Base-by-base conservation (phyloP, 345 rosid species). In the Boechera retrofracta region DNA sequence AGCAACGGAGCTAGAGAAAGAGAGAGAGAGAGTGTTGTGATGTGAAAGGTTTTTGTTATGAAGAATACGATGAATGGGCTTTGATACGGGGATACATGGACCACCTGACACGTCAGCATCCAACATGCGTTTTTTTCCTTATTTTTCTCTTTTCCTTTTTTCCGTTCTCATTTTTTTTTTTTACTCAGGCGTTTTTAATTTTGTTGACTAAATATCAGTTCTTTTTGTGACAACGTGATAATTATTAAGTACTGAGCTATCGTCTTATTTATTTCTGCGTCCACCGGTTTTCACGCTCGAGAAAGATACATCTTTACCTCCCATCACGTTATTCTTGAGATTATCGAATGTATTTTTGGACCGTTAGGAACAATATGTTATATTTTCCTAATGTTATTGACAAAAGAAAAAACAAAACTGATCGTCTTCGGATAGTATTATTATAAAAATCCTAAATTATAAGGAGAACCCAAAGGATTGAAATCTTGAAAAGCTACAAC, bases 31-130 rank as follows among this genome's bases (percentile, higher is more conserved):
- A 5, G 15, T 18, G 39, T 29, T 68, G 74, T 68, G 68, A 75
- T 60, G 69, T 76, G 70, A 52, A 52, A 42, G 21, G 18, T 21
- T 38, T 52, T 52, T 8, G 10, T 28, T 16, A 31, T 0, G 39
- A 36, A 41, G 76, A 77, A 71, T 69, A 72, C 64, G 49, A 54
- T 44, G 52, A 77, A 41, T 33, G 58, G 71, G 69, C 8, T 69
- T 60, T 77, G 65, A 67, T 67, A 73, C 82, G 82, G 4, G 65
- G 74, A 52, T 53, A 79, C 74, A 78, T 73, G 58, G 76, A 73
- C 70, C 74, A 31, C 5, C 10, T 52, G 82, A 79, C 82, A 79
- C 82, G 74, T 79, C 82, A 79, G 54, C 78, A 67, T 33, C 26
- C 65, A 44, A 53, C 78, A 67, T 79, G 78, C 82, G 82, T 67